These are phyloP conservation scores for Geosiphon pyriformis DNA, from an alignment of 192 early-diverging fungal species.

Conservation along the genomic window DNA sequence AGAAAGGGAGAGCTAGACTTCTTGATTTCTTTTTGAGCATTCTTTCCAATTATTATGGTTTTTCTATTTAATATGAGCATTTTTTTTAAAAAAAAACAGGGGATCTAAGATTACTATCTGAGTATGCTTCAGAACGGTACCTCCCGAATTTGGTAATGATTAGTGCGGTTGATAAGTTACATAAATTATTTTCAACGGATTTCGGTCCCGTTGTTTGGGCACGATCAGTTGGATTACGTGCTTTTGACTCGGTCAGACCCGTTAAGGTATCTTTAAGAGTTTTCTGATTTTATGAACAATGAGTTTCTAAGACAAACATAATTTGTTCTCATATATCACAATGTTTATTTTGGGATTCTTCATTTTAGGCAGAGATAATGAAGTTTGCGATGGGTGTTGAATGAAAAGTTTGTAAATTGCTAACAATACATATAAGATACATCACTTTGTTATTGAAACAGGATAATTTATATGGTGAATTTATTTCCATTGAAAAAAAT, in stretches of 20 bases:
- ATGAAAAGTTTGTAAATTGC: background rate
- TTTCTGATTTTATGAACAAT: too few species aligned
- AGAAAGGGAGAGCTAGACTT: too few species aligned
- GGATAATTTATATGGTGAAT: too few species aligned
- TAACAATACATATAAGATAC: too few species aligned
- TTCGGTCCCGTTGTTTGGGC: constrained; percentile 54
- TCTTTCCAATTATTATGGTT: background rate
- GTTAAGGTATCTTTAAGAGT: too few species aligned
- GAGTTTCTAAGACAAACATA: background rate
- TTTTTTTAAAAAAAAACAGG: too few species aligned
- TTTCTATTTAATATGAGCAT: too few species aligned
- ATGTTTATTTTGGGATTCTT: background rate
- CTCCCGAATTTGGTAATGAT: constrained; percentile 79
- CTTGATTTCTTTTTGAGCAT: background rate
- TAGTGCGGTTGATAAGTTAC: constrained; percentile 73
- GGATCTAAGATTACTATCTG: constrained; percentile 61
- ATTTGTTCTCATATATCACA: background rate
- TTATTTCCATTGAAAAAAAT: too few species aligned
- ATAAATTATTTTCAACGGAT: constrained; percentile 70
- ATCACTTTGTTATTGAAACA: too few species aligned
- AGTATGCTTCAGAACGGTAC: constrained; percentile 83
- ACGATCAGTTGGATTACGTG: constrained; percentile 67
- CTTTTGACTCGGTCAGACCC: constrained; percentile 57
- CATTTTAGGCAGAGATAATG: constrained; percentile 22
- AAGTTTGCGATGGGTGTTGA: constrained; percentile 23